Evolutionary conservation across 192 early-diverging fungal species (phyloP).

Genomic region (Physocladia obscura): DNA sequence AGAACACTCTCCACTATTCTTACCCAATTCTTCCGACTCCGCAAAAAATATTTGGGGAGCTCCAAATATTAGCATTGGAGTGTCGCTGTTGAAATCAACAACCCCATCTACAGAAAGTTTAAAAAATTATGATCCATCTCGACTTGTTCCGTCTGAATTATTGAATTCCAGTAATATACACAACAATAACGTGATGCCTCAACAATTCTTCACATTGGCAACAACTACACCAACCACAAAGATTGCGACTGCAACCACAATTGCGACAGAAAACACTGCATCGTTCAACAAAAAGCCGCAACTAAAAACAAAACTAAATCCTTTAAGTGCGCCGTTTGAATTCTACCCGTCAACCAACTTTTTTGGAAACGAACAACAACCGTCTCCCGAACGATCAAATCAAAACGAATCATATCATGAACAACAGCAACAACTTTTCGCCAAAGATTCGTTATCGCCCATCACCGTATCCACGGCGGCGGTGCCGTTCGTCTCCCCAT

Average conservation of each 20-base stretch:
- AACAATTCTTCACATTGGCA: too few species aligned
- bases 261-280: too few species aligned
- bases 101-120: neutral
- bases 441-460: too few species aligned
- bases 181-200: neutral
- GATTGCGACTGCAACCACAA: too few species aligned
- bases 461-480: too few species aligned
- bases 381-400: too few species aligned
- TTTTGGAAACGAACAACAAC: too few species aligned
- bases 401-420: too few species aligned
- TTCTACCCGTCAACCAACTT: neutral
- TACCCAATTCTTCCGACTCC: conserved; percentile 4
- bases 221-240: too few species aligned
- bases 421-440: too few species aligned
- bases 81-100: neutral
- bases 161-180: neutral
- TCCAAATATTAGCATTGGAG: conserved; percentile 22
- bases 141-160: conserved; percentile 9
- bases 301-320: conserved; percentile 7
- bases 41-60: conserved; percentile 31
- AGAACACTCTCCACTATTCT: conserved; percentile 4
- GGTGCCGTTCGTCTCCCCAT: neutral
- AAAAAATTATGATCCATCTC: neutral
- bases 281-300: neutral
- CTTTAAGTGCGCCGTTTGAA: neutral